Percentiles rank a stretch among this genome's conserved stretches.
These are phyloP conservation scores for Porodaedalea pini DNA, from an alignment of 1,284 basidiomycete genomes.

Conservation along the genomic window DNA sequence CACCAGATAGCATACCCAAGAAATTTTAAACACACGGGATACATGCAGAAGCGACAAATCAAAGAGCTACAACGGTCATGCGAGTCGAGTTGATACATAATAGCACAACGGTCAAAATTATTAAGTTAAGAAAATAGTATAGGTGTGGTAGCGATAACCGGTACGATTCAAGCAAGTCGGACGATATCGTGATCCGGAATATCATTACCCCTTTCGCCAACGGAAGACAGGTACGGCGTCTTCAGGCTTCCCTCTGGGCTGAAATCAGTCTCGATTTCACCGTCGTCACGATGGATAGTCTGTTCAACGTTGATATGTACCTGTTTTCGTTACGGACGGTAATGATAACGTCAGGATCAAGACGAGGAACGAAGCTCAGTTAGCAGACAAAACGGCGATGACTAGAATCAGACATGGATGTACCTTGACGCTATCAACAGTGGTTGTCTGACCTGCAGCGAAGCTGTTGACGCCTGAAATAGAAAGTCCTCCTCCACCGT, in stretches of 20 bases:
- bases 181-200: background rate
- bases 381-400: too few species aligned
- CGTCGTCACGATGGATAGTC: slow-evolving; percentile 17
- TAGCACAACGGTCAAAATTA: too few species aligned
- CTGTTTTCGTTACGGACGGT: background rate
- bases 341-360: background rate
- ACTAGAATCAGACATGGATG: too few species aligned
- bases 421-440: slow-evolving; percentile 17
- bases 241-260: slow-evolving; percentile 13
- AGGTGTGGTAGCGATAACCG: background rate
- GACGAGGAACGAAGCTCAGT: too few species aligned
- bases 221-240: slow-evolving; percentile 1
- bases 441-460: slow-evolving; percentile 1
- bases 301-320: slow-evolving; percentile 21
- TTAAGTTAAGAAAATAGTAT: background rate
- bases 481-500: background rate
- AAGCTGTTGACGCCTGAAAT: background rate
- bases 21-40: too few species aligned
- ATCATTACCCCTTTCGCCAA: background rate
- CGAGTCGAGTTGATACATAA: too few species aligned
- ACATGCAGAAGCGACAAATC: too few species aligned
- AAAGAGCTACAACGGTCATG: too few species aligned
- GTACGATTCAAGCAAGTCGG: background rate
- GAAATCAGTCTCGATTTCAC: slow-evolving; percentile 7
- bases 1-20: too few species aligned